Conservation (phyloP, 345 rosid species). For the Citrus reticulata region DNA sequence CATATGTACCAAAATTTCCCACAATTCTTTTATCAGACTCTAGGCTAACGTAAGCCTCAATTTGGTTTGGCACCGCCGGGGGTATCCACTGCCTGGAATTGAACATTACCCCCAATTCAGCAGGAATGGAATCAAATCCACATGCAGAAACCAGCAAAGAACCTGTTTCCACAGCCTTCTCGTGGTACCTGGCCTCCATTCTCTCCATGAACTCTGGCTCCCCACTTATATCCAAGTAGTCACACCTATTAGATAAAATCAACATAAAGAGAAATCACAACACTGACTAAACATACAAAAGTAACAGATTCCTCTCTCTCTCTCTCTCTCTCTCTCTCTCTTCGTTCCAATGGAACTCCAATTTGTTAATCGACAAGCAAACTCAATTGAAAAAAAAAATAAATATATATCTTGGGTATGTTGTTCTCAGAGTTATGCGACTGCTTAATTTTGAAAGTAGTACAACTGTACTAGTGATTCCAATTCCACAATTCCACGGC, state of each 20-base stretch:
- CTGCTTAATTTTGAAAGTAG: not conserved
- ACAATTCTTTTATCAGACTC: slow-evolving; percentile 72
- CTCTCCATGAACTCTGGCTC: slow-evolving; percentile 94
- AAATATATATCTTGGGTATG: no score
- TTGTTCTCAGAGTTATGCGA: no score
- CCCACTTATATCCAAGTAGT: slow-evolving; percentile 92
- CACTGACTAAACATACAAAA: not conserved
- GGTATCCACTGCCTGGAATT: slow-evolving; percentile 75
- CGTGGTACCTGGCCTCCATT: slow-evolving; percentile 67
- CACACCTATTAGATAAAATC: slow-evolving; percentile 40
- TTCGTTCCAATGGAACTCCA: not conserved
- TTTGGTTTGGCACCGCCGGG: slow-evolving; percentile 60
- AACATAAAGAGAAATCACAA: not conserved
- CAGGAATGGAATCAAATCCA: slow-evolving; percentile 89
- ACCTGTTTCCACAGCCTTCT: slow-evolving; percentile 60
- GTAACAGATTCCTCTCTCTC: not conserved
- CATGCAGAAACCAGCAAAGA: slow-evolving; percentile 86
- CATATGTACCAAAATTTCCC: slow-evolving; percentile 77
- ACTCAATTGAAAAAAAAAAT: not conserved
- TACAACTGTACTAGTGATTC: not conserved
- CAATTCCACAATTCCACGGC: not conserved
- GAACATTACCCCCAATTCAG: slow-evolving; percentile 74
- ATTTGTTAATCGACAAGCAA: no score
- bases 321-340: no score
- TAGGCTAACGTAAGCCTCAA: slow-evolving; percentile 72